A percentile compares a stretch with the other conserved stretches of the same genome.
Evolutionary conservation across 108 stramenopile species (phyloP).

Genomic region (Nitzschia palea): DNA sequence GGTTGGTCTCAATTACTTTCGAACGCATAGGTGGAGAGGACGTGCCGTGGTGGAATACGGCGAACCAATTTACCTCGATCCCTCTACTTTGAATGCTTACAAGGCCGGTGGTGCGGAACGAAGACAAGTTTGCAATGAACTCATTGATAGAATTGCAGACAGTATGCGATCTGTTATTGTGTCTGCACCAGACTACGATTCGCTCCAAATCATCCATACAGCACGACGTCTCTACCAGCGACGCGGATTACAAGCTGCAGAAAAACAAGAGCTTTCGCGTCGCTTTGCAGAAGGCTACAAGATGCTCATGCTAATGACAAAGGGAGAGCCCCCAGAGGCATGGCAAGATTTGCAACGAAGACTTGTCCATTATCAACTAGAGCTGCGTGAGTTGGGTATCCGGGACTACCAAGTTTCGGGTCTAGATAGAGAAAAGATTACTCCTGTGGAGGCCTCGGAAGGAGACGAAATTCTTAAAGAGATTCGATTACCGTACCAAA

Average conservation of each 20-base stretch:
- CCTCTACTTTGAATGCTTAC: conserved; percentile 61
- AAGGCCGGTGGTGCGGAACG: conserved; percentile 66
- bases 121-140: conserved; percentile 79
- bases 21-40: conserved; percentile 91
- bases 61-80: conserved; percentile 76
- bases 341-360: conserved; percentile 79
- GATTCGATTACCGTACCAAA: conserved; percentile 77
- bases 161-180: conserved; percentile 94
- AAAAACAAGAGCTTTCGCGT: conserved; percentile 92
- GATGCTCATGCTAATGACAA: conserved; percentile 55
- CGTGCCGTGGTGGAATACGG: conserved; percentile 90
- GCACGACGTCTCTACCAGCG: conserved; percentile 87
- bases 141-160: conserved; percentile 84
- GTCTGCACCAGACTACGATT: conserved; percentile 93
- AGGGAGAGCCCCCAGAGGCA: conserved; percentile 79
- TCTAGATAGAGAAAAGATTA: conserved; percentile 45
- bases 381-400: conserved; percentile 84
- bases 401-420: conserved; percentile 88
- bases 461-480: conserved; percentile 70
- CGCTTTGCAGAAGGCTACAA: conserved; percentile 95
- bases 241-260: conserved; percentile 43
- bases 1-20: conserved; percentile 97
- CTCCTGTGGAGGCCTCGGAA: conserved; percentile 33
- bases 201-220: conserved; percentile 90
- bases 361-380: conserved; percentile 79